Conservation (phyloP, 1,284 basidiomycete species). For the Heterobasidion annosum region DNA sequence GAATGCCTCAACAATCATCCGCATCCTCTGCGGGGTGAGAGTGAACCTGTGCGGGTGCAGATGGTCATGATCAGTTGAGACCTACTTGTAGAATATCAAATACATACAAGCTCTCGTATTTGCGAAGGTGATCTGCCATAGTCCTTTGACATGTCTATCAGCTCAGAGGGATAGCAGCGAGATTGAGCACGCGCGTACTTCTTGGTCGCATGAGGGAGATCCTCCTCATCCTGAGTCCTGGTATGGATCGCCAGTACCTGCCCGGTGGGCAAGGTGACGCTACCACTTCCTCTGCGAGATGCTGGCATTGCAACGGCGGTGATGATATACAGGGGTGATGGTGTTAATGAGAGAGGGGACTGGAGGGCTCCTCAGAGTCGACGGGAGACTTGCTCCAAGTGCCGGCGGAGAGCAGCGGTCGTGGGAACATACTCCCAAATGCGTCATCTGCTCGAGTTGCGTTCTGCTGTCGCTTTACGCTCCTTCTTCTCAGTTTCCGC, state of each 20-base stretch:
- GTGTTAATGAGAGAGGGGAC: not conserved
- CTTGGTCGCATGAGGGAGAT: conserved; percentile 82
- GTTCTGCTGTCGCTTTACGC: not conserved
- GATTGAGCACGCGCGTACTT: conserved; percentile 37
- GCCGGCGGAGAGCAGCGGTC: not conserved
- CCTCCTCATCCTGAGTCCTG: conserved; percentile 71
- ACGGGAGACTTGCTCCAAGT: not conserved
- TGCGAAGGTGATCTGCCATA: conserved; percentile 84
- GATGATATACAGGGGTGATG: not conserved
- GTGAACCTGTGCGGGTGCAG: conserved; percentile 49
- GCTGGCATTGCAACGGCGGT: conserved; percentile 34
- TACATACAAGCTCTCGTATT: conserved; percentile 70
- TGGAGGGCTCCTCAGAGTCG: not conserved
- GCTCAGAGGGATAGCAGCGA: conserved; percentile 7
- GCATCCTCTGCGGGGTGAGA: conserved; percentile 88
- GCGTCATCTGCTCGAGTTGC: too few species aligned
- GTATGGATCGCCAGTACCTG: conserved; percentile 74
- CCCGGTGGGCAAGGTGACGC: conserved; percentile 60
- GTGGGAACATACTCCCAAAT: not conserved
- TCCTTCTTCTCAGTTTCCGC: not conserved
- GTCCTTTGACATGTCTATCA: conserved; percentile 37
- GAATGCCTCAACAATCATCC: conserved; percentile 96
- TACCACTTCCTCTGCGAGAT: conserved; percentile 70
- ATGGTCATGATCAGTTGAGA: not conserved
- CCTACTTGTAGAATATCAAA: not conserved